Evolutionary conservation across 2,329 filamentous ascomycete genomes (phyloP).

Genomic region (Macroventuria anomochaeta): DNA sequence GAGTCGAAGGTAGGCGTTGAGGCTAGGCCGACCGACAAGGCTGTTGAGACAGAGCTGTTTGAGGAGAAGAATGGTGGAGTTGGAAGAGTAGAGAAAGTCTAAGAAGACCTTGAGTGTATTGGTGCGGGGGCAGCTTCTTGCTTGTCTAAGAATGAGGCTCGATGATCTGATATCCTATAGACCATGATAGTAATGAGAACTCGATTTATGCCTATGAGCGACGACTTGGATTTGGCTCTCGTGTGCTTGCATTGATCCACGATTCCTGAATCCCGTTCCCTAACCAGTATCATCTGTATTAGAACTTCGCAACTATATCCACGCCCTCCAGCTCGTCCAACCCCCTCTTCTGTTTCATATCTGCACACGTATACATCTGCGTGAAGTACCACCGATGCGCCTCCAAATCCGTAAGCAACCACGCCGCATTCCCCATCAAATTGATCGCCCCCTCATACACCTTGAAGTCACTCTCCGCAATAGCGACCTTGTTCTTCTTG

Average conservation of each 20-base stretch:
- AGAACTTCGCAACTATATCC: constrained; percentile 25
- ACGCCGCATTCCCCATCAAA: constrained; percentile 39
- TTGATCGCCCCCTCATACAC: constrained; percentile 33
- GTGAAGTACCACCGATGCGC: constrained; percentile 49
- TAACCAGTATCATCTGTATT: background rate
- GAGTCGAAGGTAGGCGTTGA: constrained; percentile 24
- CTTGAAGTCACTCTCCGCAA: constrained; percentile 32
- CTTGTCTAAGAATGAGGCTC: no score
- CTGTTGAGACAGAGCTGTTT: constrained; percentile 16
- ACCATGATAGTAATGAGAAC: background rate
- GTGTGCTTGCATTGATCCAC: no score
- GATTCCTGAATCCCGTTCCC: no score
- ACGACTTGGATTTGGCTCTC: no score
- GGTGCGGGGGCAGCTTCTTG: no score
- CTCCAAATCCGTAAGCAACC: constrained; percentile 36
- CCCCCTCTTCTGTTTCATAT: constrained; percentile 18
- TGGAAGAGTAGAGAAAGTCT: constrained; percentile 17
- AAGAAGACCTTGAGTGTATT: background rate
- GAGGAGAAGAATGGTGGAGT: constrained; percentile 20
- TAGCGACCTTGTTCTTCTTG: constrained; percentile 26
- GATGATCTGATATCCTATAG: background rate
- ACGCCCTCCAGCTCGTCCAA: constrained; percentile 17
- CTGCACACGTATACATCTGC: constrained; percentile 31
- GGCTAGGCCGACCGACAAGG: background rate
- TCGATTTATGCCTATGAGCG: no score